Percentiles rank a stretch among this genome's conserved stretches.
Conservation (phyloP, 2,329 filamentous ascomycete species). For the Claviceps pazoutovae region DNA sequence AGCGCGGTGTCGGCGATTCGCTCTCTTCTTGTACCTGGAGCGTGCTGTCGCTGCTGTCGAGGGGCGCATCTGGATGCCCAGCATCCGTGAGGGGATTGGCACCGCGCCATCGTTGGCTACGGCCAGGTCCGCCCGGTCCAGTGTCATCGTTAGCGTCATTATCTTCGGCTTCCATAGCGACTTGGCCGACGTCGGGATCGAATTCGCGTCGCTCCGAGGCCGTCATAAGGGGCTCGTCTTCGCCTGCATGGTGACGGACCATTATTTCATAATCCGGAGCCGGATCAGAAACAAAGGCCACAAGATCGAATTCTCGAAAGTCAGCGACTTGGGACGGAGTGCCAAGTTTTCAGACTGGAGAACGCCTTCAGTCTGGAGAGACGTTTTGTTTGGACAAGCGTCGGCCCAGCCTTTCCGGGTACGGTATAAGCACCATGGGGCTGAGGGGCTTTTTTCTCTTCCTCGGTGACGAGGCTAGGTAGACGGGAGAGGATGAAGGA, state of each 20-base stretch:
- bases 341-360: too few relatives aligned
- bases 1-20: constrained; percentile 39
- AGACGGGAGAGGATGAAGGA: not conserved
- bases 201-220: constrained; percentile 19
- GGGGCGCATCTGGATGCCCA: constrained; percentile 29
- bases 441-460: not conserved
- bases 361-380: too few relatives aligned
- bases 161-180: constrained; percentile 9
- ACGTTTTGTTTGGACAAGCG: too few relatives aligned
- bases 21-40: constrained; percentile 32
- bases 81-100: constrained; percentile 5
- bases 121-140: not conserved
- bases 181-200: constrained; percentile 11
- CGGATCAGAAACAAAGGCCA: not conserved
- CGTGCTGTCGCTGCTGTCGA: constrained; percentile 18
- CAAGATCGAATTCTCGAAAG: not conserved
- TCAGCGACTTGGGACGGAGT: too few relatives aligned
- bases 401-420: too few relatives aligned
- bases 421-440: not conserved
- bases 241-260: constrained; percentile 18
- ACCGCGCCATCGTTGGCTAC: constrained; percentile 5
- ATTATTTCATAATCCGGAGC: constrained; percentile 12
- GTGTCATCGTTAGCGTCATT: constrained; percentile 2
- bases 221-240: constrained; percentile 26
- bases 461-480: not conserved